Evolutionary conservation across 169 alveolate species (phyloP).

Genomic region (Cryptosporidium andersoni): DNA sequence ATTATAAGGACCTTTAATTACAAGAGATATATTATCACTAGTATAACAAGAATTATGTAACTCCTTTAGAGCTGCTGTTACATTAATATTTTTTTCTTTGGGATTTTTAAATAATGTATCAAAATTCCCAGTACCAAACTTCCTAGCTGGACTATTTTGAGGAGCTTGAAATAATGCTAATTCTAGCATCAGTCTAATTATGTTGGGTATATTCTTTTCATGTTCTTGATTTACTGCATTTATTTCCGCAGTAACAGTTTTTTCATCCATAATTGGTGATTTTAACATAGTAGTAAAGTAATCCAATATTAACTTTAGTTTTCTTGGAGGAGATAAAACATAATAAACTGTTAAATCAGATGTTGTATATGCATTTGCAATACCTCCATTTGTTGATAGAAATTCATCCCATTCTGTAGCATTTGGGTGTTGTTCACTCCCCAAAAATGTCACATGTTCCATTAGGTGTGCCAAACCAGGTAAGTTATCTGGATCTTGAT

Average conservation of each 20-base stretch:
- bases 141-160: conserved; percentile 46
- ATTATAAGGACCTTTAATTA: conserved; percentile 52
- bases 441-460: conserved; percentile 68
- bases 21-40: conserved; percentile 30
- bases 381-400: conserved; percentile 51
- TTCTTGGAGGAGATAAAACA: conserved; percentile 27
- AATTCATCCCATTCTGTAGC: conserved; percentile 69
- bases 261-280: conserved; percentile 50
- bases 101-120: conserved; percentile 38
- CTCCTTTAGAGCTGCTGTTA: conserved; percentile 23
- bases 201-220: conserved; percentile 64
- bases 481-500: conserved; percentile 59
- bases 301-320: conserved; percentile 2
- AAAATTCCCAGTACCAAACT: conserved; percentile 57
- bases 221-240: conserved; percentile 69
- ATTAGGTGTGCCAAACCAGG: conserved; percentile 63
- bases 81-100: conserved; percentile 23
- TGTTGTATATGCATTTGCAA: conserved; percentile 55
- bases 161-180: conserved; percentile 36
- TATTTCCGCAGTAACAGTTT: conserved; percentile 35
- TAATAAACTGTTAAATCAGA: conserved; percentile 42
- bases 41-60: conserved; percentile 51
- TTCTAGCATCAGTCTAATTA: conserved; percentile 50
- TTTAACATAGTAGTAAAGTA: conserved; percentile 44
- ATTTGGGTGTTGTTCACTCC: conserved; percentile 53